Percentiles rank a stretch among this genome's conserved stretches.
Conservation (phyloP, 2,329 filamentous ascomycete genomes). For the Aspergillus ustus region DNA sequence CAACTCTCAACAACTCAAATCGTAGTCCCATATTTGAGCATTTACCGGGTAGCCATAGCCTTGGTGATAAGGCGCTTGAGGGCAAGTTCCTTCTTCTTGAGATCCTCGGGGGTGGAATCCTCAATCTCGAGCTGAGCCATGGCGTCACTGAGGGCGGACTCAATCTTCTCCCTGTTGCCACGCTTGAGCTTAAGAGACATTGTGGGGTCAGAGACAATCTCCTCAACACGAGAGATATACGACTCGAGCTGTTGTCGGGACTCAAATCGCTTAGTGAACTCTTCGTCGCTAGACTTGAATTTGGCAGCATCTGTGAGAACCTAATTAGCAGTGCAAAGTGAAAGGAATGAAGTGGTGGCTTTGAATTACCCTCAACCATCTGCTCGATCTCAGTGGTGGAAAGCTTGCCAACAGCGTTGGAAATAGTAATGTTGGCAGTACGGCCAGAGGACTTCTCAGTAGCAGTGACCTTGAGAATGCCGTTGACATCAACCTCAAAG, state of each 20-base stretch:
- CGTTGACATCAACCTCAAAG: slow-evolving; percentile 99
- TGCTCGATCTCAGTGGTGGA: slow-evolving; percentile 92
- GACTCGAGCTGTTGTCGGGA: slow-evolving; percentile 98
- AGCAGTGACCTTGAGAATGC: slow-evolving; percentile 98
- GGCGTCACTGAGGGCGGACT: slow-evolving; percentile 92
- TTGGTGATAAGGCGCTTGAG: slow-evolving; percentile 98
- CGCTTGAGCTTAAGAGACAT: slow-evolving; percentile 98
- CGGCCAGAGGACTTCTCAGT: slow-evolving; percentile 99
- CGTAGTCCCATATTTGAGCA: not conserved
- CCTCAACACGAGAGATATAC: slow-evolving; percentile 98
- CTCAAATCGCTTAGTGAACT: slow-evolving; percentile 99
- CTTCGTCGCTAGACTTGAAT: slow-evolving; percentile 98
- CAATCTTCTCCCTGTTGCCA: slow-evolving; percentile 99
- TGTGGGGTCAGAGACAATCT: slow-evolving; percentile 95
- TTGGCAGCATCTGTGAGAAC: slow-evolving; percentile 77
- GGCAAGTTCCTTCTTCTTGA: slow-evolving; percentile 99
- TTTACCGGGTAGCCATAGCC: slow-evolving; percentile 91
- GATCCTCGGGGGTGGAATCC: slow-evolving; percentile 86
- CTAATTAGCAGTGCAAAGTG: not conserved
- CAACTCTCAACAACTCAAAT: slow-evolving; percentile 7
- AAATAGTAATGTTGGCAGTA: slow-evolving; percentile 99
- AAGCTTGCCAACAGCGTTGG: slow-evolving; percentile 99
- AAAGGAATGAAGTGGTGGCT: slow-evolving; percentile 27
- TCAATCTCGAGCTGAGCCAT: slow-evolving; percentile 97
- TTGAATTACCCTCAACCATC: slow-evolving; percentile 92